These are phyloP conservation scores for Leccinum ponderosum DNA, from an alignment of 1,284 basidiomycete genomes.

Conservation along the genomic window DNA sequence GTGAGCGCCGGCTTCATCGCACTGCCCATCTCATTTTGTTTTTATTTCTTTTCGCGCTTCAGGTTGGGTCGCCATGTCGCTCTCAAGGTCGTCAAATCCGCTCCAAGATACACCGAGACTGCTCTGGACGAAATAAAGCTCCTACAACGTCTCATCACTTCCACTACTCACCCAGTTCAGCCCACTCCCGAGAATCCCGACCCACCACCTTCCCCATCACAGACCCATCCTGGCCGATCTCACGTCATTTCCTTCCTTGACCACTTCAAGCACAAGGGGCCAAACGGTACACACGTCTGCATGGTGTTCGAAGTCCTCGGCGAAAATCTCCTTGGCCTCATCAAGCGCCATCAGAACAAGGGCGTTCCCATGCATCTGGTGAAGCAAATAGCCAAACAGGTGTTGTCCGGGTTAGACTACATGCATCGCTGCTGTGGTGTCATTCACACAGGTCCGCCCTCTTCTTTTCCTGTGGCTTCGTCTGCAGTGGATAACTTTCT, in stretches of 20 bases:
- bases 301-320: slow-evolving; percentile 99
- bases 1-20: slow-evolving; percentile 40
- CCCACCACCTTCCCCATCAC: slow-evolving; percentile 67
- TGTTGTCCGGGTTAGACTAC: slow-evolving; percentile 94
- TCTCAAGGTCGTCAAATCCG: slow-evolving; percentile 98
- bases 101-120: slow-evolving; percentile 95
- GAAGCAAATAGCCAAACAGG: slow-evolving; percentile 96
- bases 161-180: slow-evolving; percentile 67
- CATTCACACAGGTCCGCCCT: slow-evolving; percentile 76
- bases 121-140: slow-evolving; percentile 99
- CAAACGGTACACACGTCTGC: slow-evolving; percentile 97
- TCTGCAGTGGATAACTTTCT: slow-evolving; percentile 9
- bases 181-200: slow-evolving; percentile 50
- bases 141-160: slow-evolving; percentile 91
- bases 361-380: slow-evolving; percentile 95
- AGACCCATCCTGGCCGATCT: slow-evolving; percentile 71
- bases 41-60: slow-evolving; percentile 17
- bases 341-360: slow-evolving; percentile 94
- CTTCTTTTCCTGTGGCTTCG: slow-evolving; percentile 10
- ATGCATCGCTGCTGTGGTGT: slow-evolving; percentile 97
- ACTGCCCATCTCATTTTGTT: slow-evolving; percentile 1
- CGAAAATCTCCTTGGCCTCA: slow-evolving; percentile 96
- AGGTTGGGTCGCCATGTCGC: slow-evolving; percentile 96
- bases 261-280: slow-evolving; percentile 95
- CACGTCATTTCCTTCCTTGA: slow-evolving; percentile 97